Percentiles rank a stretch among this genome's conserved stretches.
phyloP scores from a whole-genome alignment of 352 stramenopile genomes.

The Phytophthora pinifolia region DNA sequence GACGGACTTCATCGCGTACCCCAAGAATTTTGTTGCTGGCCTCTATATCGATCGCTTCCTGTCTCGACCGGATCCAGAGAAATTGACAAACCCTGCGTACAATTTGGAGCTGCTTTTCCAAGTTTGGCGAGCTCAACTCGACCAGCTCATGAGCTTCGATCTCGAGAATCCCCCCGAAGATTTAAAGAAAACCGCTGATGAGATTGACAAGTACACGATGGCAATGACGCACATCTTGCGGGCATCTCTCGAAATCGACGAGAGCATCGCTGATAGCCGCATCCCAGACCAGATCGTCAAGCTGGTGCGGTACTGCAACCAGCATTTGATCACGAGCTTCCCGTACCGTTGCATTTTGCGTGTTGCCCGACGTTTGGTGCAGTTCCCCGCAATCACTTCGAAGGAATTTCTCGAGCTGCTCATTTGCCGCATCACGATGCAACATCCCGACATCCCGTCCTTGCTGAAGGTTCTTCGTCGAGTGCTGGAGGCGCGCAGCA shows the following conservation, averaged over 20 bases:
- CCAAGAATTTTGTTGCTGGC: slow-evolving; percentile 69
- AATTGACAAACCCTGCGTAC: slow-evolving; percentile 74
- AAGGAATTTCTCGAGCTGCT: slow-evolving; percentile 74
- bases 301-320: slow-evolving; percentile 75
- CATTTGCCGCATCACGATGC: slow-evolving; percentile 67
- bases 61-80: slow-evolving; percentile 63
- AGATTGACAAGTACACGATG: slow-evolving; percentile 71
- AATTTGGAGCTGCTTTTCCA: slow-evolving; percentile 81
- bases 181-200: slow-evolving; percentile 45
- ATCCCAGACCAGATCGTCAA: slow-evolving; percentile 78
- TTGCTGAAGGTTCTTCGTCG: slow-evolving; percentile 76
- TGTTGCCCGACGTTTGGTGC: slow-evolving; percentile 60
- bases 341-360: slow-evolving; percentile 67
- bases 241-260: slow-evolving; percentile 65
- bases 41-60: slow-evolving; percentile 80
- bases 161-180: slow-evolving; percentile 57
- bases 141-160: slow-evolving; percentile 59
- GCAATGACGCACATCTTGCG: slow-evolving; percentile 73
- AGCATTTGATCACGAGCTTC: slow-evolving; percentile 66
- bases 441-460: slow-evolving; percentile 68
- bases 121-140: slow-evolving; percentile 61
- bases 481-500: slow-evolving; percentile 59
- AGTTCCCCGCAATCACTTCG: slow-evolving; percentile 67
- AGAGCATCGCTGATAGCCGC: slow-evolving; percentile 61
- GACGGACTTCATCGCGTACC: slow-evolving; percentile 60